Conservation (phyloP, 805 yeast species). For the Aciculoconidium aculeatum region DNA sequence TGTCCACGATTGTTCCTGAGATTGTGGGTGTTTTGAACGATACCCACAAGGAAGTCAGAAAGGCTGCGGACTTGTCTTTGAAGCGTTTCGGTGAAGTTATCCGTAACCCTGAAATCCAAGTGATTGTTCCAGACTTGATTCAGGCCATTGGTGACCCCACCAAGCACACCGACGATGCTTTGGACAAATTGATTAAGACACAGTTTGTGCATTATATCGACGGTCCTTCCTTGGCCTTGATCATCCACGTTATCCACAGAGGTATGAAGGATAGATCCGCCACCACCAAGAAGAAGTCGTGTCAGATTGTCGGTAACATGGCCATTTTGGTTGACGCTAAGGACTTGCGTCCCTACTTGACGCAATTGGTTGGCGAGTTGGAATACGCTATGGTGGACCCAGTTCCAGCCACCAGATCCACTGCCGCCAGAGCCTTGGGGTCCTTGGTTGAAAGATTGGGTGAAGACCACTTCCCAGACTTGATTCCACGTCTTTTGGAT, state of each 20-base stretch:
- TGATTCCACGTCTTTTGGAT: conserved; percentile 72
- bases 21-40: conserved; percentile 93
- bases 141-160: conserved; percentile 97
- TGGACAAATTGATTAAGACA: conserved; percentile 80
- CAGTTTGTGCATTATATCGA: conserved; percentile 97
- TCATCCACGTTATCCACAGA: conserved; percentile 89
- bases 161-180: conserved; percentile 77
- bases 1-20: conserved; percentile 90
- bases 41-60: conserved; percentile 93
- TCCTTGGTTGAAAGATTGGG: conserved; percentile 94
- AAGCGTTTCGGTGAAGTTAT: conserved; percentile 95
- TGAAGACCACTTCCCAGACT: conserved; percentile 89
- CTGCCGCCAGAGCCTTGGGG: conserved; percentile 96
- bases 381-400: conserved; percentile 98
- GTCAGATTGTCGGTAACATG: conserved; percentile 99
- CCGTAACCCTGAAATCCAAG: conserved; percentile 93
- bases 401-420: conserved; percentile 93
- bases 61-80: conserved; percentile 86
- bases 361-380: conserved; percentile 70
- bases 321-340: conserved; percentile 86
- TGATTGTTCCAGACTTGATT: conserved; percentile 78
- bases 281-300: conserved; percentile 82
- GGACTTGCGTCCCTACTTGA: conserved; percentile 81
- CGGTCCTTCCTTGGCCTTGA: conserved; percentile 94
- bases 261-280: conserved; percentile 97